phyloP scores from a whole-genome alignment of 1,284 basidiomycete species.

The Melanopsichium pennsylvanicum region DNA sequence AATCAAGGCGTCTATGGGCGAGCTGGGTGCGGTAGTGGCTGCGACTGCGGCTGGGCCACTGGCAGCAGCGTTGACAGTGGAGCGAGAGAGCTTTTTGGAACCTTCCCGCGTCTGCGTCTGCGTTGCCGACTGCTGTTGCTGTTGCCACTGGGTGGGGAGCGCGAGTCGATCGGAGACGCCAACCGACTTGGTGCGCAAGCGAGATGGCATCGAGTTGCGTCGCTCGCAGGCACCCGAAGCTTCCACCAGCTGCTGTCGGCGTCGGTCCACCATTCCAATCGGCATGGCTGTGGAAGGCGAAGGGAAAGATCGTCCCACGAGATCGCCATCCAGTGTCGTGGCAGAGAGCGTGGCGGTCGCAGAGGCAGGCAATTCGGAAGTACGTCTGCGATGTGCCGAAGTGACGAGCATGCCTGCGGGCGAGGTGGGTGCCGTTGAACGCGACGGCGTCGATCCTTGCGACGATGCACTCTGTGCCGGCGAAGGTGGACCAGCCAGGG shows the following conservation, averaged over 20 bases:
- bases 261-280: slow-evolving; percentile 44
- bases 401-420: slow-evolving; percentile 70
- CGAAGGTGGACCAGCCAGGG: slow-evolving; percentile 69
- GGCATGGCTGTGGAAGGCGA: slow-evolving; percentile 33
- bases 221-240: slow-evolving; percentile 68
- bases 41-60: slow-evolving; percentile 8
- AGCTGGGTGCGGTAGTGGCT: slow-evolving; percentile 20
- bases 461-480: slow-evolving; percentile 92
- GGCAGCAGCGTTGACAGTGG: slow-evolving; percentile 1
- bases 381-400: slow-evolving; percentile 36
- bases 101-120: slow-evolving; percentile 1
- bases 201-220: slow-evolving; percentile 85
- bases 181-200: slow-evolving; percentile 84
- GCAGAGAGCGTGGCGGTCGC: slow-evolving; percentile 5
- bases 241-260: slow-evolving; percentile 69
- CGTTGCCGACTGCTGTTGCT: background rate
- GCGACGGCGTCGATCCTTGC: slow-evolving; percentile 87
- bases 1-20: slow-evolving; percentile 19
- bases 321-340: slow-evolving; percentile 12
- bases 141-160: slow-evolving; percentile 37
- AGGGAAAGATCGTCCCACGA: slow-evolving; percentile 13
- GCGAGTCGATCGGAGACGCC: slow-evolving; percentile 33
- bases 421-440: slow-evolving; percentile 74
- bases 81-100: slow-evolving; percentile 12
- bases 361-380: slow-evolving; percentile 37